Evolutionary conservation across 129 eudicot species (phyloP).

Genomic region (Gnaphalium uliginosum): DNA sequence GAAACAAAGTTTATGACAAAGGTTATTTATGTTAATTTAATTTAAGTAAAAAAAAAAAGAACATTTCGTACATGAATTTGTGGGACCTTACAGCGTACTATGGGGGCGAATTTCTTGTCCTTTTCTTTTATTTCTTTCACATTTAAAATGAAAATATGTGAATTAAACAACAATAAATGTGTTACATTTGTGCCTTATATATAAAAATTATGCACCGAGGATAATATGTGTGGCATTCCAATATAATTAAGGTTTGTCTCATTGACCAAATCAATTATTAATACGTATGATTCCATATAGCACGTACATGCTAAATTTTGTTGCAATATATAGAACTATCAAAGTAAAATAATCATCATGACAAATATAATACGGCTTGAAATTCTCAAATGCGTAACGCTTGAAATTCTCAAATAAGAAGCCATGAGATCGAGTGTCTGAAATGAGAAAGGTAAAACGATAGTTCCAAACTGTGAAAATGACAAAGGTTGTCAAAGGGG

Average conservation of each 20-base stretch:
- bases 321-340: too few species aligned
- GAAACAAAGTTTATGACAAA: neutral
- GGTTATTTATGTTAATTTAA: neutral
- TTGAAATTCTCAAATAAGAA: too few species aligned
- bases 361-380: neutral
- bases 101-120: conserved; percentile 36
- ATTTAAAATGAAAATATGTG: conserved; percentile 18
- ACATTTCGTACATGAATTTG: neutral
- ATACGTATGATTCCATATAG: neutral
- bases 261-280: neutral
- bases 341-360: neutral
- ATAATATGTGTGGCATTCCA: too few species aligned
- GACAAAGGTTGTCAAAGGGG: conserved; percentile 32
- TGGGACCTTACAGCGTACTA: conserved; percentile 45
- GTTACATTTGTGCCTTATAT: neutral
- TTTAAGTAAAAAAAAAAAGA: neutral
- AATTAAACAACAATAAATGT: conserved; percentile 15
- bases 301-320: neutral
- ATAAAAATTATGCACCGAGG: too few species aligned
- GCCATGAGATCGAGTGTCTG: neutral
- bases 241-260: too few species aligned
- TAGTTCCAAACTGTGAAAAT: conserved; percentile 23
- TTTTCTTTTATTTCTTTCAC: neutral
- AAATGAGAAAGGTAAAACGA: conserved; percentile 8
- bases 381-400: neutral